Evolutionary conservation across 768 basidiomycete genomes (phyloP), one percentile per base, ranked within the genome.

Genomic region (Pleurotus tuber-regium): DNA sequence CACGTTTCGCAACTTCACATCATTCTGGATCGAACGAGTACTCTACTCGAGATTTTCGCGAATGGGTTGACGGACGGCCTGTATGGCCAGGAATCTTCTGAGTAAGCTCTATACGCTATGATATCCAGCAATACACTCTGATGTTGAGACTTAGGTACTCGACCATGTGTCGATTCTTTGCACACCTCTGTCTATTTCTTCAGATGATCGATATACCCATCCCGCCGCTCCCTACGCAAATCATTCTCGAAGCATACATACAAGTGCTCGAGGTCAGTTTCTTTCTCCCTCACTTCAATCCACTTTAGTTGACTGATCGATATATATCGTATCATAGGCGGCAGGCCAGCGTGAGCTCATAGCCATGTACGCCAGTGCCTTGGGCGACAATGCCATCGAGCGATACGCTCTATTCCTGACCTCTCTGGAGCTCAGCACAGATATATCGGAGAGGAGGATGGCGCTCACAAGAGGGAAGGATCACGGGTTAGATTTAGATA

Each of bases 321-420:
- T 40, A 2, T 42, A 29, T 29, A 42, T 24, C n/a, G n/a, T 43
- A 48, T 47, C n/a, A 9, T 57, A 89, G 85, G 73, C 75, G 35
- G 87, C 89, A 14, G 89, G 88, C 14, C 77, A 94, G 67, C 79
- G 90, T 28, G 83, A 88, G 35, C 77, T 98, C 14, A 93, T 98
- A 10, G 94, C 96, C 0, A 82, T 97, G 75, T 98, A 99, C 65
- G 93, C 93, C 4, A 84, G 90, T 11, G 90, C 91, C 24, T 71
- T 98, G 18, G 90, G 93, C 4, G 87, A 92, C 60, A 92, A 92
- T 56, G 93, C 93, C 2, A 84, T 96, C 30, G 89, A 93, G 59
- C 86, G 92, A 29, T 98, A 98, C 59, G 93, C 94, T 0, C 72
- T 86, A 59, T 98, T 94, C 83, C 76, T 98, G 19, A 82, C 88